Conservation (phyloP, 179 eudicot genomes). For the Carnegiea gigantea region DNA sequence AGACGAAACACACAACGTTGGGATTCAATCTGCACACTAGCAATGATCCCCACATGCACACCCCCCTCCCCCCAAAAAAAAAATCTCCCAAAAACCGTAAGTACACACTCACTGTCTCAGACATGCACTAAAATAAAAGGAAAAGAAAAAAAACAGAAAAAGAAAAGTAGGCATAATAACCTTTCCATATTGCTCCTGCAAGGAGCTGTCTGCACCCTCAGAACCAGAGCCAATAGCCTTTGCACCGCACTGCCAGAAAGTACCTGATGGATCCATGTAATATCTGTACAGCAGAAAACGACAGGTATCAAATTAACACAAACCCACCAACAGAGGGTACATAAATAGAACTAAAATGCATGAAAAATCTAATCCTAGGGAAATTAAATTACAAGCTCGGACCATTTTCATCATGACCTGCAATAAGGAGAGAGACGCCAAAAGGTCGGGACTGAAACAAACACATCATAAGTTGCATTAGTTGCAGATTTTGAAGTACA, state of each 20-base stretch:
- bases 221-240: conserved; percentile 99
- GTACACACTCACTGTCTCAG: too few species aligned
- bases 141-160: background rate
- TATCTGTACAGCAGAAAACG: conserved; percentile 44
- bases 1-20: background rate
- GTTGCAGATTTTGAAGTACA: background rate
- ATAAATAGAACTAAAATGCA: background rate
- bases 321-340: background rate
- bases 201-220: conserved; percentile 98
- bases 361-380: background rate
- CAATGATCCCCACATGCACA: background rate
- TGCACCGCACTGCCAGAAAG: conserved; percentile 98
- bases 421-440: conserved; percentile 96
- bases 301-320: background rate
- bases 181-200: conserved; percentile 95
- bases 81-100: too few species aligned
- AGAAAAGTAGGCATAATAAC: conserved; percentile 28
- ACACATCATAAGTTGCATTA: conserved; percentile 10
- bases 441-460: conserved; percentile 90
- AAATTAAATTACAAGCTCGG: conserved; percentile 79
- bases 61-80: background rate
- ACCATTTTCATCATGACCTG: conserved; percentile 97
- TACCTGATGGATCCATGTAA: conserved; percentile 98
- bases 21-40: background rate
- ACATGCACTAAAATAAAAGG: too few species aligned